phyloP scores from a whole-genome alignment of 2,329 filamentous ascomycete species.

The Talaromyces amestolkiae region DNA sequence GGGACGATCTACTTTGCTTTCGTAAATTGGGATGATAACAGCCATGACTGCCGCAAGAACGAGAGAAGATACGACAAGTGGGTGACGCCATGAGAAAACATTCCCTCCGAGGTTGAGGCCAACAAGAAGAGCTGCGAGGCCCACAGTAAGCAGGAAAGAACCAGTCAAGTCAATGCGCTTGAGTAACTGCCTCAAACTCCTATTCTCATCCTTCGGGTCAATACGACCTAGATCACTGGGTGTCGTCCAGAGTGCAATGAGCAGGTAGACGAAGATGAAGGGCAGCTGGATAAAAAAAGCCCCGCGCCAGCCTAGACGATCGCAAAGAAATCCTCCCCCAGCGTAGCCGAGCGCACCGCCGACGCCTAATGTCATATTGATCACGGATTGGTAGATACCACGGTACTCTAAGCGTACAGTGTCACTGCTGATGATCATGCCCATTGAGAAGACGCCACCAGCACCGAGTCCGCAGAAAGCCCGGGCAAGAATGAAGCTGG shows the following conservation, averaged over 20 bases:
- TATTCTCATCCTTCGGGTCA: conserved; percentile 40
- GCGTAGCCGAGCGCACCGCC: conserved; percentile 41
- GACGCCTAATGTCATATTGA: conserved; percentile 39
- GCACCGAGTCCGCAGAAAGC: conserved; percentile 71
- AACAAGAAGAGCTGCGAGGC: conserved; percentile 50
- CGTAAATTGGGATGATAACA: conserved; percentile 42
- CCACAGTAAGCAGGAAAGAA: conserved; percentile 46
- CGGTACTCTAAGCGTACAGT: conserved; percentile 68
- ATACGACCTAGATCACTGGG: conserved; percentile 48
- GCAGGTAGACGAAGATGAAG: conserved; percentile 45
- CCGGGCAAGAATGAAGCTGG: conserved; percentile 67
- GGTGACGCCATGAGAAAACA: conserved; percentile 51
- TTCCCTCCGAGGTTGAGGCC: conserved; percentile 55
- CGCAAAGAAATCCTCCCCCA: conserved; percentile 41
- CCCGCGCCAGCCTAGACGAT: conserved; percentile 42
- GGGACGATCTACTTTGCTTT: conserved; percentile 45
- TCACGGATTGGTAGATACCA: conserved; percentile 43
- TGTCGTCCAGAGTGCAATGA: conserved; percentile 45
- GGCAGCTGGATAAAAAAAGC: conserved; percentile 52
- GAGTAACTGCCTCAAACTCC: conserved; percentile 44
- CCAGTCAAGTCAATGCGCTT: conserved; percentile 51
- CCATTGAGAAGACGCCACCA: conserved; percentile 68
- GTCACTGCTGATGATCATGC: conserved; percentile 60
- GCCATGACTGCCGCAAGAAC: conserved; percentile 40
- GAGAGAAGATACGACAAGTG: conserved; percentile 50